Percentiles rank a stretch among this genome's conserved stretches.
Evolutionary conservation across 129 eudicot species (phyloP).

Genomic region (Chrysanthemum seticuspe): DNA sequence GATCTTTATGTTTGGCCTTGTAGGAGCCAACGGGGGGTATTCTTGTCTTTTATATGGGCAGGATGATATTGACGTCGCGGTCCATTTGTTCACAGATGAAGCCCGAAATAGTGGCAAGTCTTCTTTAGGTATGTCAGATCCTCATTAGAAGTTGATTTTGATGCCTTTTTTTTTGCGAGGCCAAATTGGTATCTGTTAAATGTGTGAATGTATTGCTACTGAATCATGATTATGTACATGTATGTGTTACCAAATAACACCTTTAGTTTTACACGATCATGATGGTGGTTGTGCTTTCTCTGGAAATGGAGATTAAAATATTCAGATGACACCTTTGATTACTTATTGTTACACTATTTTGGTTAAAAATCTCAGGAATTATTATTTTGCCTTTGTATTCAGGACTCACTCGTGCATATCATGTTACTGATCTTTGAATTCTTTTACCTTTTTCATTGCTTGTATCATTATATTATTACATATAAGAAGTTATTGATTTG

Average conservation of each 20-base stretch:
- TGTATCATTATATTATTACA: background rate
- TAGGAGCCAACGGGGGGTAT: conserved; percentile 95
- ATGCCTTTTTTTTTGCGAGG: background rate
- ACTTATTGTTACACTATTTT: conserved; percentile 14
- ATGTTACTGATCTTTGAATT: conserved; percentile 40
- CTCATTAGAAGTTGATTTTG: conserved; percentile 3
- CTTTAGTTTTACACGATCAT: no score
- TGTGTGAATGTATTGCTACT: no score
- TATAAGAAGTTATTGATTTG: background rate
- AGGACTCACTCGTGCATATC: conserved; percentile 92
- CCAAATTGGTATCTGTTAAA: no score
- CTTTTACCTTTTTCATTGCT: background rate
- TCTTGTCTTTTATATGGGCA: conserved; percentile 92
- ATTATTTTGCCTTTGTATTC: conserved; percentile 86
- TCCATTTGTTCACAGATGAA: conserved; percentile 79
- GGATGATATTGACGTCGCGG: conserved; percentile 94
- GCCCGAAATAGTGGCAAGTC: conserved; percentile 49
- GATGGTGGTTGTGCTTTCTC: no score
- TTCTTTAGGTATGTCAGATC: conserved; percentile 39
- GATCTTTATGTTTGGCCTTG: background rate
- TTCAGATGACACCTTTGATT: background rate
- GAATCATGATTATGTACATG: no score
- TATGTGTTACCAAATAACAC: no score
- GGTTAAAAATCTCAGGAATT: conserved; percentile 51
- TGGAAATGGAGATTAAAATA: no score